Evolutionary conservation across 225 moss, liverwort and hornwort genomes (phyloP).

Genomic region (Neckera pumila): DNA sequence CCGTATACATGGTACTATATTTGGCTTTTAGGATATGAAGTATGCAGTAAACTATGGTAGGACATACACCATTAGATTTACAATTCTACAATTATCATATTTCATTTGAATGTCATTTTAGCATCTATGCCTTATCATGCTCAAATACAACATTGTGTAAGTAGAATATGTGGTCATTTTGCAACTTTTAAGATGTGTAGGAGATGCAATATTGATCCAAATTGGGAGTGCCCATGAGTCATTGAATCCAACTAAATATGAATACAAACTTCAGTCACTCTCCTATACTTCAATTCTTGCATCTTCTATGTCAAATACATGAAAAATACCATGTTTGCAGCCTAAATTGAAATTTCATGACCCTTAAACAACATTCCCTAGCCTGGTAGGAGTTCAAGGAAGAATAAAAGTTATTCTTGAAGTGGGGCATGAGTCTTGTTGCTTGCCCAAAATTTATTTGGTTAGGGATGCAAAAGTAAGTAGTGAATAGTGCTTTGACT

Average conservation of each 20-base stretch:
- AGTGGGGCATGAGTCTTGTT: too few relatives aligned
- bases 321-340: background rate
- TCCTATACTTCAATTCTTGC: background rate
- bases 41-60: background rate
- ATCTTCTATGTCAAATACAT: background rate
- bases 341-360: background rate
- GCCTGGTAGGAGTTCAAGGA: too few relatives aligned
- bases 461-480: too few relatives aligned
- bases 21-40: background rate
- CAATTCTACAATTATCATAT: background rate
- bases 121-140: background rate
- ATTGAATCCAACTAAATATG: accelerated
- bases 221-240: background rate
- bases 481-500: too few relatives aligned
- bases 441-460: too few relatives aligned
- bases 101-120: background rate
- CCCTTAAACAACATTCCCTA: too few relatives aligned
- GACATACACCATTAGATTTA: background rate
- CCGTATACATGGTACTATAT: background rate
- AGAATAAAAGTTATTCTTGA: too few relatives aligned
- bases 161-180: background rate
- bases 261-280: background rate
- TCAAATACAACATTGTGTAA: background rate
- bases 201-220: background rate
- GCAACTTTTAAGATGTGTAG: background rate